Evolutionary conservation across 139 green algal genomes (phyloP).

Genomic region (Penium margaritaceum): DNA sequence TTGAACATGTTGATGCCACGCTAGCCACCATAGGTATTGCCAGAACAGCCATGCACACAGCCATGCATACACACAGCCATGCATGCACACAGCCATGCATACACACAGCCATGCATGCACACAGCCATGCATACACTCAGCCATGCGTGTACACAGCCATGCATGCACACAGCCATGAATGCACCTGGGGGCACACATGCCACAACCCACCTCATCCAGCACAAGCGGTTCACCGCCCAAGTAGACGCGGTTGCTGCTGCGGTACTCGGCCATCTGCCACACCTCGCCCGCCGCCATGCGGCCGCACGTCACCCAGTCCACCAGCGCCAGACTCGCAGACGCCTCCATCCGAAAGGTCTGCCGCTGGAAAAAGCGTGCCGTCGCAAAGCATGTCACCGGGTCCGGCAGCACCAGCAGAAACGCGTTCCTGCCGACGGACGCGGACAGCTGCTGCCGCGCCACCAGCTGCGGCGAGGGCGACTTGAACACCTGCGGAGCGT

Average conservation of each 20-base stretch:
- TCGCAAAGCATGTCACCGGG: conserved; percentile 39
- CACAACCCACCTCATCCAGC: conserved; percentile 25
- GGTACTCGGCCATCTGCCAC: conserved; percentile 40
- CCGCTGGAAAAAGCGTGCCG: conserved; percentile 17
- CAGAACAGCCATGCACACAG: too few relatives aligned
- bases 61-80: too few relatives aligned
- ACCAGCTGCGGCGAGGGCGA: too few relatives aligned
- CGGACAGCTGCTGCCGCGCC: conserved; percentile 9
- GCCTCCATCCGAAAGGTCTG: conserved; percentile 33
- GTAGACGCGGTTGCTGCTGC: conserved; percentile 29
- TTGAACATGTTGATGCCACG: too few relatives aligned
- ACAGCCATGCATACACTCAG: too few relatives aligned
- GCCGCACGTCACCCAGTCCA: conserved; percentile 47
- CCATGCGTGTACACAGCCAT: too few relatives aligned
- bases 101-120: too few relatives aligned
- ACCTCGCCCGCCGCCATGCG: conserved; percentile 26
- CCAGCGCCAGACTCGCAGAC: conserved; percentile 40
- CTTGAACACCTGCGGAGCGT: not conserved
- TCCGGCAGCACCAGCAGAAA: conserved; percentile 45
- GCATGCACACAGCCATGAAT: too few relatives aligned
- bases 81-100: too few relatives aligned
- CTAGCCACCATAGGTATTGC: too few relatives aligned
- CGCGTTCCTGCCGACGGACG: conserved; percentile 5
- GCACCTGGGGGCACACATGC: too few relatives aligned
- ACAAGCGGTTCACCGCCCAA: conserved; percentile 9